Base-by-base conservation (phyloP, 2,329 filamentous ascomycete species). In the Coniella vitis region DNA sequence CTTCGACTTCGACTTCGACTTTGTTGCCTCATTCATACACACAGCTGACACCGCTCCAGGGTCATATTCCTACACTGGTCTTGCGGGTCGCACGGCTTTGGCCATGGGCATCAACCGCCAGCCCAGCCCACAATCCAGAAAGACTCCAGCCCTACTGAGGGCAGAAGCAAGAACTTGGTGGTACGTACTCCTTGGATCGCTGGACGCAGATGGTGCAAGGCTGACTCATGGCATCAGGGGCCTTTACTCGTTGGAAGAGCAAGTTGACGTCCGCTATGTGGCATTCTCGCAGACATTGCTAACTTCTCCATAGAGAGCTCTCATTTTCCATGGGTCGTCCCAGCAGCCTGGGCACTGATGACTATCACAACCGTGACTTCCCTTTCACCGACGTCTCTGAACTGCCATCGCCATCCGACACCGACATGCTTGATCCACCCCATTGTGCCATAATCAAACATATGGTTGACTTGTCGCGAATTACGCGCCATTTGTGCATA, bases 71-170 rank as follows among this genome's bases (percentile, higher is more conserved):
- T 74, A 73, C 47, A 64, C 73, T 9, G 72, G 72, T 0, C 63
- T 71, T 19, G 71, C 72, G 1, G 66, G 73, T 9, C 66, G 72
- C 37, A 74, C 69, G 4, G 69, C 70, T 10, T 56, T 75, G 12
- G 69, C 72, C 2, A 71, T 70, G 47, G 72, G 72, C 5, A 69
- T 73, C 47, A 75, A 75, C 45, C 63, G 72, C 8, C 64, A 72
- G 13, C 64, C 66, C 2, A 51, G 50, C 13, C 50, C 51, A 8
- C 54, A 51, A 45, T 60, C 59, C 9, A 65, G 64, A 31, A 63
- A 65, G 29, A 57, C 63, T 13, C 55, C 63, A 7, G 61, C 65
- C n/a, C 60, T 58, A 16, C 40, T 61, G 2, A 58, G 54, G 38
- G 64, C 65, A 46, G 69, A 71, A 45, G 67, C 69, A 3, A 65